Base-by-base conservation (phyloP, 345 rosid genomes). In the Heritiera littoralis region DNA sequence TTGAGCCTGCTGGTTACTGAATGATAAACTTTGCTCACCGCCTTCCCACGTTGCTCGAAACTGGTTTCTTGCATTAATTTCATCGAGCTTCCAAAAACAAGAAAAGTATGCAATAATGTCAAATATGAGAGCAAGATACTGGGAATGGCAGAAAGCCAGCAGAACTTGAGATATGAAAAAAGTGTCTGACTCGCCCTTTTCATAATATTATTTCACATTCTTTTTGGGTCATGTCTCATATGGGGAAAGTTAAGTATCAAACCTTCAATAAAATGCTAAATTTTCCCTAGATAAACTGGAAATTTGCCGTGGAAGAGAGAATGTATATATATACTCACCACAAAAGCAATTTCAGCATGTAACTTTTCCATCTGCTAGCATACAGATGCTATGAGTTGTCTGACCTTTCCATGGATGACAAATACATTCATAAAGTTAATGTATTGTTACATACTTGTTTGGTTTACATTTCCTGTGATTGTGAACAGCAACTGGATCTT, bases 1-100 rank as follows among this genome's bases (percentile, higher is more conserved):
- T 4, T 92, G 97, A 72, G 88, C 83, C 18, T 94, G 96, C 45
- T 85, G 97, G 63, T 89, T 93, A 30, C 81, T 90, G 81, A 89
- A 96, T 14, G 86, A 69, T 82, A 92, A 82, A 48, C 87, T 86
- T 40, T 90, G 98, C 71, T 93, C 99, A 56, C 81, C 82, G 14
- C 86, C 90, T 82, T 90, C 99, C 99, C 99, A 97, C 13, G 89
- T 82, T 7, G 84, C 84, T 80, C 84, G 87, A 74, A 94, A 75
- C 17, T 82, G 90, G 54, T 86, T 86, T 80, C 90, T 88, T 80
- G 85, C 78, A 81, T 86, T 75, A 65, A 92, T 70, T 69, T 96
- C 98, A 45, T 96, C 98, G 84, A 96, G 89, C 99, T 95, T 86
- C 58, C 65, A 75, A 8, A 51, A n/a, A 45, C 10, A 65, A 55